A percentile compares a stretch with the other conserved stretches of the same genome.
Conservation (phyloP, 164 flowering plant species). For the Vitis labrusca region DNA sequence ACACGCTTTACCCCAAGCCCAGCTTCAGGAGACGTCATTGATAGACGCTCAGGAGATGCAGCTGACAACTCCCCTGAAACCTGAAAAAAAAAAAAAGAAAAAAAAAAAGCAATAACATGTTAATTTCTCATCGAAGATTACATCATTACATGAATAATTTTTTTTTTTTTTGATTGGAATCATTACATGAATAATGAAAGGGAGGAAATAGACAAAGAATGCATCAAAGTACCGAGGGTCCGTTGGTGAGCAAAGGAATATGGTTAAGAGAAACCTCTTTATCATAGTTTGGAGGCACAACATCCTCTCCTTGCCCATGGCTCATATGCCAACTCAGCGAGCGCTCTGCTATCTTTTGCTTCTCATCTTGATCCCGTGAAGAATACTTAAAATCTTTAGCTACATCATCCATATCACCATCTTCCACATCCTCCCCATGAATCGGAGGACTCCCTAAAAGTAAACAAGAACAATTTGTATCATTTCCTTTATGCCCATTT, state of each 20-base stretch:
- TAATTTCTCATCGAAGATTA: too few species aligned
- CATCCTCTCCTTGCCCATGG: constrained; percentile 15
- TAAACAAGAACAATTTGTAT: background rate
- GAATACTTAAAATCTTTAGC: background rate
- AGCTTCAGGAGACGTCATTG: constrained; percentile 25
- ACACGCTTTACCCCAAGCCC: constrained; percentile 11
- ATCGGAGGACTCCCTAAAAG: constrained; percentile 20
- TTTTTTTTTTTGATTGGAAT: too few species aligned
- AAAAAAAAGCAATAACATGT: background rate
- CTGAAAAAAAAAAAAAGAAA: constrained; percentile 3
- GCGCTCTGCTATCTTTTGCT: constrained; percentile 5
- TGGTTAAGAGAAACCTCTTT: constrained; percentile 24
- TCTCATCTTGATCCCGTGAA: constrained; percentile 1
- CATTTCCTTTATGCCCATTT: too few species aligned
- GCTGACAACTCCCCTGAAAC: constrained; percentile 27
- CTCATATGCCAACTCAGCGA: constrained; percentile 14
- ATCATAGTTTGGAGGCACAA: constrained; percentile 15
- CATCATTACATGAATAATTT: too few species aligned
- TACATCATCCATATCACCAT: constrained; percentile 6
- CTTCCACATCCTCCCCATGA: constrained; percentile 19
- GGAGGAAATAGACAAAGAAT: background rate
- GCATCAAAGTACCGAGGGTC: constrained; percentile 9
- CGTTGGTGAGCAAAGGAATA: constrained; percentile 15
- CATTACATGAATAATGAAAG: too few species aligned
- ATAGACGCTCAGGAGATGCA: constrained; percentile 21